phyloP scores from a whole-genome alignment of 345 rosid species.

The Camelina sativa region DNA sequence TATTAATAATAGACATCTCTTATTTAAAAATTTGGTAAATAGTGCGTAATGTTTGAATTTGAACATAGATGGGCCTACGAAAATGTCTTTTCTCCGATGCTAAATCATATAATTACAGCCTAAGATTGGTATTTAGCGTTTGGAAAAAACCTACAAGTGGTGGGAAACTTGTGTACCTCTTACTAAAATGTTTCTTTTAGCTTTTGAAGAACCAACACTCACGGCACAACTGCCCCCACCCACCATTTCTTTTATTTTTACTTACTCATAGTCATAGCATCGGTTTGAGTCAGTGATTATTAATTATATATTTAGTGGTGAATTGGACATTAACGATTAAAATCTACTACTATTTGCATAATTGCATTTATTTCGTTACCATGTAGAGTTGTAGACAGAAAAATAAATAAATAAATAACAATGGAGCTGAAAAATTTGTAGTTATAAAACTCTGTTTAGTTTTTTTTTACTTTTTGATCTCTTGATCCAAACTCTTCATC shows the following conservation, averaged over 20 bases:
- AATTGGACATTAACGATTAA: too few species aligned
- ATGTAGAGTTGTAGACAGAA: not conserved
- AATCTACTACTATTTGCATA: not conserved
- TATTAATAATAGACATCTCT: slow-evolving; percentile 2
- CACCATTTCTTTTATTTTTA: slow-evolving; percentile 34
- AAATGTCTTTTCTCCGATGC: slow-evolving; percentile 24
- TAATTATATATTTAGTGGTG: not conserved
- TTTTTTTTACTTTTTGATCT: not conserved
- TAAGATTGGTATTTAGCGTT: slow-evolving; percentile 27
- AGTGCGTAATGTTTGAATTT: slow-evolving; percentile 2
- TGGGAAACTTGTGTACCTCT: slow-evolving; percentile 45
- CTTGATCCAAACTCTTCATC: slow-evolving; percentile 15
- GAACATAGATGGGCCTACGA: slow-evolving; percentile 27
- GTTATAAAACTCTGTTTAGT: not conserved
- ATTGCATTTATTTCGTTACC: not conserved
- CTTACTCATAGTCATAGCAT: slow-evolving; percentile 1
- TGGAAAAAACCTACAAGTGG: slow-evolving; percentile 31
- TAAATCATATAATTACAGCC: slow-evolving; percentile 41
- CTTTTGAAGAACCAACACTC: slow-evolving; percentile 43
- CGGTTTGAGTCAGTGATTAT: not conserved
- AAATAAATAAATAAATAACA: not conserved
- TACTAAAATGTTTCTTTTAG: slow-evolving; percentile 32
- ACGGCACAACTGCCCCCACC: slow-evolving; percentile 48
- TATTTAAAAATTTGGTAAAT: not conserved
- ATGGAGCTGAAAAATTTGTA: not conserved